These are phyloP conservation scores for Botrytis paeoniae DNA, from an alignment of 2,329 filamentous ascomycete species.

Conservation along the genomic window DNA sequence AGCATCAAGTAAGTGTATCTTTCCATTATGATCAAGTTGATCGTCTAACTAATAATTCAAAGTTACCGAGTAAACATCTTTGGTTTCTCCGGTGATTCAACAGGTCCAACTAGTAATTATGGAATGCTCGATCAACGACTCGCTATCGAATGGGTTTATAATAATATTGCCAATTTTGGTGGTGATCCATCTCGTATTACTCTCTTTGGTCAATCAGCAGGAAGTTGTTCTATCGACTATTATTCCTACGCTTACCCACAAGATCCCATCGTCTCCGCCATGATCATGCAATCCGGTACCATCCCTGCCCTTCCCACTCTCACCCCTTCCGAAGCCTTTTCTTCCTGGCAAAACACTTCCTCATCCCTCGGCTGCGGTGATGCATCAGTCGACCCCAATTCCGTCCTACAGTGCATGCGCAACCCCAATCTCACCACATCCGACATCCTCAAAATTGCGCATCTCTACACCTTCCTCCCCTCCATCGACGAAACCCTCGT, in stretches of 20 bases:
- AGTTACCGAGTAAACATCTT: constrained; percentile 61
- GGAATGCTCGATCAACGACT: constrained; percentile 59
- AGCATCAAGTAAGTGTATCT: constrained; percentile 43
- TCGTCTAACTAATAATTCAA: constrained; percentile 23
- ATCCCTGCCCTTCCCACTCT: constrained; percentile 29
- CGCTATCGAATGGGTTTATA: constrained; percentile 57
- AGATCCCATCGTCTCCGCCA: constrained; percentile 27
- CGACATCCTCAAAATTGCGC: constrained; percentile 15
- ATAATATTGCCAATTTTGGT: constrained; percentile 50
- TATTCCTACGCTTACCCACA: constrained; percentile 17
- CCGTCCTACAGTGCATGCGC: constrained; percentile 34
- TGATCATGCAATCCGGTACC: constrained; percentile 31
- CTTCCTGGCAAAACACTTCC: constrained; percentile 31
- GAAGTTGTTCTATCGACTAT: constrained; percentile 30
- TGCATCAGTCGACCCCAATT: constrained; percentile 22
- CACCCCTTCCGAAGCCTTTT: constrained; percentile 22
- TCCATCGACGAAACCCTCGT: constrained; percentile 34
- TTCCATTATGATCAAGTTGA: background rate
- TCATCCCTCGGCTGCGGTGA: constrained; percentile 34
- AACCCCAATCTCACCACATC: constrained; percentile 27
- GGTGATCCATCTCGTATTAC: constrained; percentile 42
- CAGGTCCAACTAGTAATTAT: constrained; percentile 40
- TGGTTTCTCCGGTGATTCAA: constrained; percentile 59
- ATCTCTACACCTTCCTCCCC: constrained; percentile 31
- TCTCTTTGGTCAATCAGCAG: constrained; percentile 44